Percentiles rank a stretch among this genome's conserved stretches.
Evolutionary conservation across 1,284 basidiomycete species (phyloP).

Genomic region (Moniliella sp.): DNA sequence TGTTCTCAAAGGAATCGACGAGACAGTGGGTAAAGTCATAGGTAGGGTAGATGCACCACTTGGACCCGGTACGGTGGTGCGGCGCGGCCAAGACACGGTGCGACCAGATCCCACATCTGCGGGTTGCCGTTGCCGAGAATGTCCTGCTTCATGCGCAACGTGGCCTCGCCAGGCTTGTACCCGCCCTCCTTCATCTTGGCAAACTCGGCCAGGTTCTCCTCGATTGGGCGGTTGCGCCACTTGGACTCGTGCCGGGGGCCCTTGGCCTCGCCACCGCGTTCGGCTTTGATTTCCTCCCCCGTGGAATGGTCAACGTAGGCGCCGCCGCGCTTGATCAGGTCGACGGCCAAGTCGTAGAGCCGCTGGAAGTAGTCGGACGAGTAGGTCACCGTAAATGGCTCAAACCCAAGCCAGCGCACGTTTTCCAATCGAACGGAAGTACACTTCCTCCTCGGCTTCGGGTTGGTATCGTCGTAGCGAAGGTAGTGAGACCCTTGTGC

Average conservation of each 20-base stretch:
- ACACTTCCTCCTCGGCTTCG: conserved; percentile 98
- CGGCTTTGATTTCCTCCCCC: conserved; percentile 76
- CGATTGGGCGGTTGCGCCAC: conserved; percentile 60
- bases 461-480: conserved; percentile 94
- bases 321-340: conserved; percentile 69
- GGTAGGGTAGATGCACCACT: conserved; percentile 72
- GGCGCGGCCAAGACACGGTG: conserved; percentile 71
- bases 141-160: conserved; percentile 93
- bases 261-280: conserved; percentile 59
- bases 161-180: conserved; percentile 72
- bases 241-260: conserved; percentile 65
- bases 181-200: conserved; percentile 80
- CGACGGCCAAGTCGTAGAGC: conserved; percentile 70
- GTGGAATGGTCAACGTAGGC: conserved; percentile 88
- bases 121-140: conserved; percentile 67
- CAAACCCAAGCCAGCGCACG: conserved; percentile 86
- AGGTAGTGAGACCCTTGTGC: conserved; percentile 76
- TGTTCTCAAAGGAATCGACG: conserved; percentile 95
- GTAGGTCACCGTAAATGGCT: conserved; percentile 97
- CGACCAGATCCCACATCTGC: conserved; percentile 98
- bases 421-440: too few relatives aligned
- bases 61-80: conserved; percentile 77
- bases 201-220: conserved; percentile 70
- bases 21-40: conserved; percentile 98
- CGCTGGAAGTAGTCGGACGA: conserved; percentile 88